These are phyloP conservation scores for Apocynum venetum DNA, from an alignment of 257 asterid species.

Conservation along the genomic window DNA sequence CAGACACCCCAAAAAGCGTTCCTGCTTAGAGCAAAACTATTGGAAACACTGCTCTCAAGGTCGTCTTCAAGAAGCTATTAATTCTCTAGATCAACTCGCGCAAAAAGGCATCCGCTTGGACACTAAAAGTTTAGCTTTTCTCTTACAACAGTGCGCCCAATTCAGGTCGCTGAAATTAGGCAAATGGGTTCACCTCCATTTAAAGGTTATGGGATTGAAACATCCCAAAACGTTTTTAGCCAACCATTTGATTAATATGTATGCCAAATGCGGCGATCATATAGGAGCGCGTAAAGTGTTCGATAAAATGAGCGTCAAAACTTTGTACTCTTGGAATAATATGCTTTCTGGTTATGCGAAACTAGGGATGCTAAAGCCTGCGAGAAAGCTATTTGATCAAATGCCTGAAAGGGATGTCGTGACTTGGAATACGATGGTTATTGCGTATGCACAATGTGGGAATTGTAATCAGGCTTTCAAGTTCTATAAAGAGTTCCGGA, in stretches of 20 bases:
- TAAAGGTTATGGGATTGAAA: conserved; percentile 52
- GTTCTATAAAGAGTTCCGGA: conserved; percentile 49
- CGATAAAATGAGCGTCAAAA: conserved; percentile 53
- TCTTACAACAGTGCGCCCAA: conserved; percentile 49
- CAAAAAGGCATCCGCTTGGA: conserved; percentile 52
- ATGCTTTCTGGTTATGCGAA: conserved; percentile 75
- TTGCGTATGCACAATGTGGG: conserved; percentile 54
- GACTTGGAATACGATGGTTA: conserved; percentile 78
- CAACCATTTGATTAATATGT: conserved; percentile 67
- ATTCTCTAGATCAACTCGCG: conserved; percentile 39
- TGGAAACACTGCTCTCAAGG: conserved; percentile 46
- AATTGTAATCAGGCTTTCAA: conserved; percentile 45
- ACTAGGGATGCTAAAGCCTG: conserved; percentile 57
- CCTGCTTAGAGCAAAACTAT: conserved; percentile 43
- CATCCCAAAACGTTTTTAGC: conserved; percentile 48
- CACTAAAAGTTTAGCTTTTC: conserved; percentile 40
- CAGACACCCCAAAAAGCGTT: conserved; percentile 15
- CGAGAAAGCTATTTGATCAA: conserved; percentile 50
- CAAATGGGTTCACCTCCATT: conserved; percentile 51
- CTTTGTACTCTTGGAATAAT: conserved; percentile 80
- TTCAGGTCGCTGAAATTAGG: conserved; percentile 42
- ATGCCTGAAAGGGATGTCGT: conserved; percentile 73
- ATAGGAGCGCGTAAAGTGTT: conserved; percentile 66
- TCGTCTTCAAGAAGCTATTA: conserved; percentile 52
- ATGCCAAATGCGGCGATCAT: conserved; percentile 60